Conservation (phyloP, 495 filamentous ascomycete species). For the Neurospora discreta region DNA sequence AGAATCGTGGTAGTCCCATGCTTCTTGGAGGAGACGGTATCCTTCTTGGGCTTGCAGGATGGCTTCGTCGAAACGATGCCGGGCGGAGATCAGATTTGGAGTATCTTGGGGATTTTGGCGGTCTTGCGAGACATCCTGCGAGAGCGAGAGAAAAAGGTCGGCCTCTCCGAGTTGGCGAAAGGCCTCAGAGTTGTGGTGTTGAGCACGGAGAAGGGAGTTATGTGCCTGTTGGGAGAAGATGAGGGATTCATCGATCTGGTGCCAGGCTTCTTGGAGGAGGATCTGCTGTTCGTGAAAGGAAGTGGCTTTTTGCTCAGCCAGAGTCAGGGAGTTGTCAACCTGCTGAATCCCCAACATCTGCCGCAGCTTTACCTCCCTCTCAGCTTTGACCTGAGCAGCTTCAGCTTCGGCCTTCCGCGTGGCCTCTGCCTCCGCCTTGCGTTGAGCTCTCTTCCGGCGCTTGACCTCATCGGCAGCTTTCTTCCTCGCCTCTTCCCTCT, state of each 20-base stretch:
- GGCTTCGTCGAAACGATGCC: not conserved
- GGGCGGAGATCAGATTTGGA: not conserved
- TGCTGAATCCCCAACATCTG: not conserved
- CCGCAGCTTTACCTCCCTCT: not conserved
- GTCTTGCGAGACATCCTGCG: not conserved
- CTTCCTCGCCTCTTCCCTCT: not conserved
- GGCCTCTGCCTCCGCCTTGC: not conserved
- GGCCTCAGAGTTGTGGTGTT: not conserved
- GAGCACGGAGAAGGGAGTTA: not conserved
- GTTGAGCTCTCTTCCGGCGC: not conserved
- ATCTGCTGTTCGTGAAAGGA: not conserved
- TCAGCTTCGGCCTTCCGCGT: not conserved
- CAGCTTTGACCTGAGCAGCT: not conserved
- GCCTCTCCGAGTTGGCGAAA: not conserved
- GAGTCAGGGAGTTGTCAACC: not conserved
- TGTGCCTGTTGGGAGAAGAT: not conserved
- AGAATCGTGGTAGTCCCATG: not conserved
- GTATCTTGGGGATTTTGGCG: not conserved
- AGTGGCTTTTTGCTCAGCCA: not conserved
- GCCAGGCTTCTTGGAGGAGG: not conserved
- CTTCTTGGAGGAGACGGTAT: not conserved
- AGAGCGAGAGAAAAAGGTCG: not conserved
- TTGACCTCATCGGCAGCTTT: not conserved
- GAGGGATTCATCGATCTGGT: not conserved
- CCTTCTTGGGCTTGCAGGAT: not conserved